Evolutionary conservation across 305 asterid species (phyloP), one percentile per base, ranked within the genome.

Genomic region (Fraxinus sp.): DNA sequence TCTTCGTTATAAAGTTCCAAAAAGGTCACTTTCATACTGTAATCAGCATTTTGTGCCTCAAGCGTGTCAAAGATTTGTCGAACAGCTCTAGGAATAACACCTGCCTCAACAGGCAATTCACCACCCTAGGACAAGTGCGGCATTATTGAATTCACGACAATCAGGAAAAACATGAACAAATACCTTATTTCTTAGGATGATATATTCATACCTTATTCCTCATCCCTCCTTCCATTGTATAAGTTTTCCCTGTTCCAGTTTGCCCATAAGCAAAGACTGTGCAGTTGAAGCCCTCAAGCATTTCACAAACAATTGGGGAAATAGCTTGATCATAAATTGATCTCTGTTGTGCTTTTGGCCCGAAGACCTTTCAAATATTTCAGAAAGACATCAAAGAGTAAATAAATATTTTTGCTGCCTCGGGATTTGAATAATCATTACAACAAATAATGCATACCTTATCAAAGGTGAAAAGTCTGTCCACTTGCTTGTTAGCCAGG

Each of bases 231-330:
- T 94, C 96, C 97, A 92, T 91, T 35, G 97, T 90, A 85, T 91
- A 92, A 11, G 97, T 92, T 81, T 92, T 92, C 37, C 97, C 95
- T 6, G 97, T 92, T 79, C 95, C 97, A 20, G 97, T 92, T 84
- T 92, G 95, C 83, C 98, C 97, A 81, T 94, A 94, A 1, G 97
- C 97, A 84, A 94, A 92, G 22, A 91, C 95, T 1, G 97, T 94
- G 86, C 96, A 92, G 82, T 91, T 94, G 88, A 89, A 94, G 55
- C 97, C 97, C 62, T 90, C 97, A 62, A 94, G 88, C 55, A 93
- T 97, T 84, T 94, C 96, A 81, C 86, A 85, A 77, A 94, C 98
- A 79, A 94, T 90, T 30, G 98, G 96, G 16, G 91, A 87, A 88
- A 94, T 90, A 30, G 96, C 90, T 88, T 94, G 96, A 87, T 92